phyloP scores from a whole-genome alignment of 2,329 filamentous ascomycete species.

The Neurospora sp. region DNA sequence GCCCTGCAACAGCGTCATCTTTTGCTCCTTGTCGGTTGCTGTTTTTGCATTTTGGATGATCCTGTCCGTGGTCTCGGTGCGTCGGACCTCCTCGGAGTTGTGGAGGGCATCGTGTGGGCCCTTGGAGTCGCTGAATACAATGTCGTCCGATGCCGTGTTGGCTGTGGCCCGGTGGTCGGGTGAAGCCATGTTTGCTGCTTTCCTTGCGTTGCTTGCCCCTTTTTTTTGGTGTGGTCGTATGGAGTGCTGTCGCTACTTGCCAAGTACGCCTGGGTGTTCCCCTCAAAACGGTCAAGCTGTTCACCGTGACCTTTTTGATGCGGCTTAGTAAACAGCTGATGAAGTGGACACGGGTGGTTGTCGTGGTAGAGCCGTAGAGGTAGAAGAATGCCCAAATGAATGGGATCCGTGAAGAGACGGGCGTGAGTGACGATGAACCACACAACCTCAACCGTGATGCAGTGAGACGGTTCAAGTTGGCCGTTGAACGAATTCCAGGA shows the following conservation, averaged over 20 bases:
- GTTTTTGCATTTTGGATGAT: slow-evolving; percentile 35
- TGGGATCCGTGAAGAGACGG: background rate
- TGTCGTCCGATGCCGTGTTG: background rate
- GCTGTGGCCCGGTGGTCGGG: background rate
- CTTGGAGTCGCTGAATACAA: slow-evolving; percentile 3
- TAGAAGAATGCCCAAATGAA: background rate
- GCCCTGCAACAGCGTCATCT: slow-evolving; percentile 65
- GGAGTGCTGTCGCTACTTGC: background rate
- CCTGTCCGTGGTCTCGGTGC: slow-evolving; percentile 21
- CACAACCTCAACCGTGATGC: background rate
- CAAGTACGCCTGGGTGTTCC: background rate
- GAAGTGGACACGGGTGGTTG: background rate
- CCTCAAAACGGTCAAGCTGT: background rate
- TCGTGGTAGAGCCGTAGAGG: background rate
- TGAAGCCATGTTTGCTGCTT: background rate
- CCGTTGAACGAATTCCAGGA: background rate
- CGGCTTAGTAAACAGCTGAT: background rate
- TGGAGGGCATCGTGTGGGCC: slow-evolving; percentile 9
- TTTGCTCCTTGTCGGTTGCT: slow-evolving; percentile 52
- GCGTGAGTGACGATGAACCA: background rate
- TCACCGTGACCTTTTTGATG: background rate
- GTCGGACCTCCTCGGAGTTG: slow-evolving; percentile 8
- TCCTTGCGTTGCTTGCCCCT: background rate
- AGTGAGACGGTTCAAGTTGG: background rate
- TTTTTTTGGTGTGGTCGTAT: background rate